Evolutionary conservation across 2,329 filamentous ascomycete genomes (phyloP).

Genomic region (Onygena corvina): DNA sequence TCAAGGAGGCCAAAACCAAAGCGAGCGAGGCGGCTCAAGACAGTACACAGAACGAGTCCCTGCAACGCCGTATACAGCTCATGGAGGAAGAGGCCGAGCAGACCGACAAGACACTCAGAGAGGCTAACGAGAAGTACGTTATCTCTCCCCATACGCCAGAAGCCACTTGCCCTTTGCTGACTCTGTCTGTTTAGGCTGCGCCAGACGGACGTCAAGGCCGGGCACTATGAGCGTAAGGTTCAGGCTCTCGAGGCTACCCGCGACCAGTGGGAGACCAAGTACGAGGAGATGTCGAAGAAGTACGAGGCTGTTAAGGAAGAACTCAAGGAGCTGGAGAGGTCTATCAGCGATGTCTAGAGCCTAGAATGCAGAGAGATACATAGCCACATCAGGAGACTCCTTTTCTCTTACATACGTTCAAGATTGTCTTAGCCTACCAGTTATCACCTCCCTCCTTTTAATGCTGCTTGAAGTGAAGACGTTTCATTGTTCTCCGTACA

Average conservation of each 20-base stretch:
- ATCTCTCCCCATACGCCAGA: slow-evolving; percentile 12
- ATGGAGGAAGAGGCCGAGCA: slow-evolving; percentile 97
- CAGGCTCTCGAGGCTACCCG: slow-evolving; percentile 85
- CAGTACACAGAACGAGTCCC: slow-evolving; percentile 78
- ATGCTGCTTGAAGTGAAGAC: too few relatives aligned
- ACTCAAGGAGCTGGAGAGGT: slow-evolving; percentile 75
- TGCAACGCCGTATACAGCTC: slow-evolving; percentile 84
- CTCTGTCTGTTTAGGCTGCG: slow-evolving; percentile 55
- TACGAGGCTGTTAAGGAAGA: slow-evolving; percentile 75
- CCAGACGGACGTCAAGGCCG: slow-evolving; percentile 97
- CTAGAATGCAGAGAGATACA: not conserved
- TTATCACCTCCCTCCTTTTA: not conserved
- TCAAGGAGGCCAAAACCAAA: slow-evolving; percentile 79
- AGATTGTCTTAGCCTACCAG: slow-evolving; percentile 6
- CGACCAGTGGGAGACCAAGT: slow-evolving; percentile 94
- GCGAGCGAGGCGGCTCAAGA: slow-evolving; percentile 72
- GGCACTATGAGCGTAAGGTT: slow-evolving; percentile 98
- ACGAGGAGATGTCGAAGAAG: slow-evolving; percentile 94
- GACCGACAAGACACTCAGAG: slow-evolving; percentile 88
- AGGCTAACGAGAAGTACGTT: slow-evolving; percentile 95
- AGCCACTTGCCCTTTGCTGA: slow-evolving; percentile 14
- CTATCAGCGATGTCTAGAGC: slow-evolving; percentile 79
- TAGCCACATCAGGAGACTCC: not conserved
- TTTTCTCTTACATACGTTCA: not conserved
- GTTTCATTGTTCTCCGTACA: too few relatives aligned